Percentiles rank a stretch among this genome's conserved stretches.
Conservation (phyloP, 345 rosid genomes). For the Eucalyptus virginea region DNA sequence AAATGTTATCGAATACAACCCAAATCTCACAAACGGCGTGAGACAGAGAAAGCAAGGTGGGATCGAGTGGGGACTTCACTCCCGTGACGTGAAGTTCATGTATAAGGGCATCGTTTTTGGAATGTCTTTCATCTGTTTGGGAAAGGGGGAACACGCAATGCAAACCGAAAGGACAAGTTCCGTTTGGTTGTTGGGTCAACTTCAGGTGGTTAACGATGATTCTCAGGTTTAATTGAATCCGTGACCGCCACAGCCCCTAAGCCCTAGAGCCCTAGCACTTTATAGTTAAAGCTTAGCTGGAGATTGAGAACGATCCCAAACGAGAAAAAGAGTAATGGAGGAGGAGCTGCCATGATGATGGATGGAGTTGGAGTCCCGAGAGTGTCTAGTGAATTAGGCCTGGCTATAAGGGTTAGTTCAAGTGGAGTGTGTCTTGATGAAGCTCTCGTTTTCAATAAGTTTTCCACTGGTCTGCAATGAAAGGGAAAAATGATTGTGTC, state of each 20-base stretch:
- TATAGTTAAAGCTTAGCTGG: background rate
- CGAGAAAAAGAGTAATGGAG: background rate
- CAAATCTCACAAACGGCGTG: background rate
- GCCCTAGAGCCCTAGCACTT: background rate
- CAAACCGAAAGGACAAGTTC: background rate
- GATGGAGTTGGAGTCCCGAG: background rate
- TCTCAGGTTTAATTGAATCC: constrained; percentile 18
- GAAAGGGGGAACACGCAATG: background rate
- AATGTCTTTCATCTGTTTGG: background rate
- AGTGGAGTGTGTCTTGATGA: background rate
- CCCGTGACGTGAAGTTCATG: background rate
- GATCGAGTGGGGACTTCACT: background rate
- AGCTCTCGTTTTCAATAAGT: background rate
- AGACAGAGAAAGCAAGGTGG: background rate
- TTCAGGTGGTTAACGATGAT: constrained; percentile 1
- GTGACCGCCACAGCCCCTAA: background rate
- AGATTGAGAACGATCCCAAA: background rate
- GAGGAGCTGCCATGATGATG: background rate
- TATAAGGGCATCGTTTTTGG: background rate
- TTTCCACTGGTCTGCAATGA: background rate
- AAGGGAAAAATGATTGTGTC: background rate
- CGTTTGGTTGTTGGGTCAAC: constrained; percentile 27
- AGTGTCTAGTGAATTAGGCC: background rate
- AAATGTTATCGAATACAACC: too few species aligned
- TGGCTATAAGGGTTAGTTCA: constrained; percentile 1